phyloP scores from a whole-genome alignment of 1,284 basidiomycete species.

The Paramarasmius palmivorus region DNA sequence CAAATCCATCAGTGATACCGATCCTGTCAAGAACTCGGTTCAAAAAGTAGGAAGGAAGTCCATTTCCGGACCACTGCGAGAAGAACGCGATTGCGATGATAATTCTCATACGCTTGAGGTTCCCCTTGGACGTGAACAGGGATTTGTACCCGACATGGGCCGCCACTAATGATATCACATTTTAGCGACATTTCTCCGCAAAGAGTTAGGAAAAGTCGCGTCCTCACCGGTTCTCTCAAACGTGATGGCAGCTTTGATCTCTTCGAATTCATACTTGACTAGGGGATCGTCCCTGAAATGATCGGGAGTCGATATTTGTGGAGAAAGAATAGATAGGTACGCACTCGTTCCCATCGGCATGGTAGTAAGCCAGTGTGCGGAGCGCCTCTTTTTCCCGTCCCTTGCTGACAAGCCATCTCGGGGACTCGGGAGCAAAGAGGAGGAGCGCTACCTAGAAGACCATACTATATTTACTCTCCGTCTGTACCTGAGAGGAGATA shows the following conservation, averaged over 20 bases:
- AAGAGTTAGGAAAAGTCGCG: neutral
- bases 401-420: slow-evolving; percentile 69
- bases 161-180: slow-evolving; percentile 30
- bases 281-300: slow-evolving; percentile 55
- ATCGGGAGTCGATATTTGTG: too few species aligned
- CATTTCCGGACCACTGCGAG: slow-evolving; percentile 77
- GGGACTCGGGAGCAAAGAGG: slow-evolving; percentile 69
- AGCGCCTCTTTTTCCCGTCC: slow-evolving; percentile 28
- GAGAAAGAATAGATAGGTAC: too few species aligned
- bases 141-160: slow-evolving; percentile 61
- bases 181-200: slow-evolving; percentile 45
- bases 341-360: slow-evolving; percentile 61
- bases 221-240: slow-evolving; percentile 46
- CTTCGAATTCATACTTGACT: slow-evolving; percentile 71
- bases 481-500: too few species aligned
- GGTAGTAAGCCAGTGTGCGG: slow-evolving; percentile 64
- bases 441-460: slow-evolving; percentile 59
- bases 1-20: slow-evolving; percentile 56
- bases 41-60: slow-evolving; percentile 77
- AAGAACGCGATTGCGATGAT: slow-evolving; percentile 72
- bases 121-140: slow-evolving; percentile 59
- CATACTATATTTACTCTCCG: too few species aligned
- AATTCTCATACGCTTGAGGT: slow-evolving; percentile 67
- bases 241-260: slow-evolving; percentile 73
- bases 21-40: slow-evolving; percentile 70